Evolutionary conservation across 441 rosid genomes (phyloP).

Genomic region (Erysimum cheiri): DNA sequence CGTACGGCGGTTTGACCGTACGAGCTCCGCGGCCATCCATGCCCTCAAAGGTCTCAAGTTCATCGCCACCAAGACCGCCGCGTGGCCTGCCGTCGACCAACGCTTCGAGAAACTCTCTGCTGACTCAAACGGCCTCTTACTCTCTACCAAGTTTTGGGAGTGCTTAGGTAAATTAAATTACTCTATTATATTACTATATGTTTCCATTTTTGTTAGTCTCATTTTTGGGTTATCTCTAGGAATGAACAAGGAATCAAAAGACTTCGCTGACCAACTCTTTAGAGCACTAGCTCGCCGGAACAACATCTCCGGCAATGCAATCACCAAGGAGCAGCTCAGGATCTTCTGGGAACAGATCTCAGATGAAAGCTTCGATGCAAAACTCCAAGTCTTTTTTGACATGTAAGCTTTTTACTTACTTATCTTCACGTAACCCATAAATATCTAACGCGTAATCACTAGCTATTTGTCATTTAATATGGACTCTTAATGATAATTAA

Average conservation of each 20-base stretch:
- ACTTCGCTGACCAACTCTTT: slow-evolving; percentile 76
- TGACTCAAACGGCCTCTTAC: slow-evolving; percentile 61
- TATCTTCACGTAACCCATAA: slow-evolving; percentile 14
- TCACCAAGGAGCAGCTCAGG: slow-evolving; percentile 66
- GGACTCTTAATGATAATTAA: background rate
- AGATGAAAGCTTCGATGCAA: slow-evolving; percentile 87
- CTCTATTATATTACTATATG: background rate
- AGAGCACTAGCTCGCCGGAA: slow-evolving; percentile 71
- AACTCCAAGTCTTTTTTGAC: slow-evolving; percentile 94
- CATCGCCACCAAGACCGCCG: slow-evolving; percentile 71
- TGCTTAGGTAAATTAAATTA: slow-evolving; percentile 62
- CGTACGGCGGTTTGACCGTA: slow-evolving; percentile 61
- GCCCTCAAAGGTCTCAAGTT: slow-evolving; percentile 92
- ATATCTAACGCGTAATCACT: background rate
- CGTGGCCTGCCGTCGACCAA: slow-evolving; percentile 79
- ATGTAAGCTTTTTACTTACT: slow-evolving; percentile 50
- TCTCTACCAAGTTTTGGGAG: slow-evolving; percentile 71
- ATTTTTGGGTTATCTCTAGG: slow-evolving; percentile 45
- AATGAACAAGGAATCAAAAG: slow-evolving; percentile 87
- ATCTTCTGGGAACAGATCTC: slow-evolving; percentile 87
- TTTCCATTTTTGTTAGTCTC: background rate
- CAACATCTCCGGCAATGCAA: slow-evolving; percentile 63
- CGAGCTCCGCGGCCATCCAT: slow-evolving; percentile 74
- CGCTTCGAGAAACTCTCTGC: slow-evolving; percentile 75
- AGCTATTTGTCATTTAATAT: slow-evolving; percentile 6